Conservation (phyloP, 164 flowering plant species). For the Piper betle region DNA sequence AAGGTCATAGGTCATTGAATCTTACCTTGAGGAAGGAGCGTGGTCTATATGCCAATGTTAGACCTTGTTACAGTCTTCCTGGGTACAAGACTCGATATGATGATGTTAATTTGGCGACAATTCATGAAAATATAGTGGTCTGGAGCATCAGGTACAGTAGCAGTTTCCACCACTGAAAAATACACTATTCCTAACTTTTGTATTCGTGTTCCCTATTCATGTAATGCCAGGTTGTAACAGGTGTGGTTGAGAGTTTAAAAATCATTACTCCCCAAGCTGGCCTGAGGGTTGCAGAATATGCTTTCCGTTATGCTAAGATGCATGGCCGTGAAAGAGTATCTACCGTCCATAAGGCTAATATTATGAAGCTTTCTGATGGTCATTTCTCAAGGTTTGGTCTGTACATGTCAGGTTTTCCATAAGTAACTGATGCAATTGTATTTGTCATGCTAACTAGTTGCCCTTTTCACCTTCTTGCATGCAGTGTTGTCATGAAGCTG, state of each 20-base stretch:
- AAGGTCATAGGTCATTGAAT: constrained; percentile 90
- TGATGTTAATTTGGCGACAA: constrained; percentile 81
- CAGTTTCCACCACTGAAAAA: neutral
- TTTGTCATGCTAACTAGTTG: neutral
- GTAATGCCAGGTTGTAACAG: constrained; percentile 70
- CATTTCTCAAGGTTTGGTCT: constrained; percentile 66
- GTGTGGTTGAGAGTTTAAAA: constrained; percentile 97
- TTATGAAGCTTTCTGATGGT: constrained; percentile 97
- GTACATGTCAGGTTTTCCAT: neutral
- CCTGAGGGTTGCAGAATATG: constrained; percentile 93
- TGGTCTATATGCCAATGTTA: constrained; percentile 85
- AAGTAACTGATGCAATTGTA: too few relatives aligned
- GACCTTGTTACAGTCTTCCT: constrained; percentile 89
- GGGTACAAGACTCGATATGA: constrained; percentile 93
- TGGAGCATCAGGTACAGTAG: constrained; percentile 73
- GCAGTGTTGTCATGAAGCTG: constrained; percentile 97
- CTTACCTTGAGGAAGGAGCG: constrained; percentile 91
- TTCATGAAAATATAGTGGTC: constrained; percentile 98
- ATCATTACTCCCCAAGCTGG: constrained; percentile 96
- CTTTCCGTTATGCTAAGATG: constrained; percentile 85
- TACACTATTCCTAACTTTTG: neutral
- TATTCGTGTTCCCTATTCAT: neutral
- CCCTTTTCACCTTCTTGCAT: constrained; percentile 4
- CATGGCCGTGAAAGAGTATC: constrained; percentile 83
- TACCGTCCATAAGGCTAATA: constrained; percentile 97